Evolutionary conservation across 768 basidiomycete species (phyloP), one percentile per base, ranked within the genome.

Genomic region (Gyrodon lividus): DNA sequence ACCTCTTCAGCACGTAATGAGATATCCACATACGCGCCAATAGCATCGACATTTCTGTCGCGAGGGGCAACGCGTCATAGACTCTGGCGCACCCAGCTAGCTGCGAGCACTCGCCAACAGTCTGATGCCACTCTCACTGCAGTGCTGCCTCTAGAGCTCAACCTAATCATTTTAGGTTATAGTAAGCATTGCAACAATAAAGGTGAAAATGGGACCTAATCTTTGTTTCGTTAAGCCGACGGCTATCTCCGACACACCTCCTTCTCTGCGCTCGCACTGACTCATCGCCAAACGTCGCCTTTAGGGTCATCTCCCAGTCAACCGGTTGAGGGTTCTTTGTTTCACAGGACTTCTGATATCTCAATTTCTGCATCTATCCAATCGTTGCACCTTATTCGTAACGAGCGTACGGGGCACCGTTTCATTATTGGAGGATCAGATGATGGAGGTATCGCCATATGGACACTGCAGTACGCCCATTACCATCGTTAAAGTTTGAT

Each of bases 371-470:
- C 52, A 56, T 76, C 28, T 65, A 71, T 70, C 42, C 46, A 38
- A n/a, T 68, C 65, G 9, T 66, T 93, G 28, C 79, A 84, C 59
- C 56, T 77, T 16, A 74, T 82, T 8, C 75, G 78, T 44, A 85
- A 87, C 56, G 70, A 74, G 16, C 66, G 82, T 33, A 86, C 83
- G 1, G 77, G 77, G 33, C 82, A 89, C 53, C 77, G 70, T 16
- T 78, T 82, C 28, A 70, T 95, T 14, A 70, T 91, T 13, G 91
- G 87, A 13, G 90, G 92, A 2, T 80, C 77, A 0, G 86, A 88
- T 50, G 88, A 91, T 59, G 92, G 92, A 3, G 83, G 85, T 0
- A 76, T 94, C 22, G 82, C 80, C 0, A 73, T 91, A 49, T 94
- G 90, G 91, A 74, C 78, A 2, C 56, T 80, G 6, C 77, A 75